Evolutionary conservation across 768 basidiomycete genomes (phyloP).

Genomic region (Leucogyrophana mollusca): DNA sequence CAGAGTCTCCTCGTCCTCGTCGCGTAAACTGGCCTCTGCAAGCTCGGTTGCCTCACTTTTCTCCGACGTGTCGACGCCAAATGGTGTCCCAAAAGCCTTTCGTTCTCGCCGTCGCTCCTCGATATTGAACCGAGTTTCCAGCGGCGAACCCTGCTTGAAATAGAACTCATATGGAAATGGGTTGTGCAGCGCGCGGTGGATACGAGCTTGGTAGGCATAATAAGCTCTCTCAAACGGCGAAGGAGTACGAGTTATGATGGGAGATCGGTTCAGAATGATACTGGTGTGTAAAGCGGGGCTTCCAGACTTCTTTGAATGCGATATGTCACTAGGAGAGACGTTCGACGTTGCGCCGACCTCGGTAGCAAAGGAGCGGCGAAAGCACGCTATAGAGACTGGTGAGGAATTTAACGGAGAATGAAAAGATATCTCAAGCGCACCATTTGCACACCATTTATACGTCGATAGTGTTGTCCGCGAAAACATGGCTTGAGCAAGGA

Average conservation of each 20-base stretch:
- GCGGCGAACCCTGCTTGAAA: slow-evolving; percentile 87
- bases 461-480: slow-evolving; percentile 29
- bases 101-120: slow-evolving; percentile 75
- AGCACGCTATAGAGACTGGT: slow-evolving; percentile 3
- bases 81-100: slow-evolving; percentile 67
- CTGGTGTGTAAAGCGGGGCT: slow-evolving; percentile 52
- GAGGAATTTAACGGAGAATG: not conserved
- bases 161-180: slow-evolving; percentile 90
- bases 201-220: slow-evolving; percentile 78
- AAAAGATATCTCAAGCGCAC: slow-evolving; percentile 16
- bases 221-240: slow-evolving; percentile 77
- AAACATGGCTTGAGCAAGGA: slow-evolving; percentile 24
- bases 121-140: slow-evolving; percentile 75
- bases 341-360: slow-evolving; percentile 25
- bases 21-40: slow-evolving; percentile 57
- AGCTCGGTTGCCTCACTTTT: slow-evolving; percentile 48
- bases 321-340: slow-evolving; percentile 8
- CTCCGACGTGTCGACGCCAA: slow-evolving; percentile 46
- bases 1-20: slow-evolving; percentile 61
- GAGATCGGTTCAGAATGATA: slow-evolving; percentile 77
- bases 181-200: slow-evolving; percentile 82
- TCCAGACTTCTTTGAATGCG: slow-evolving; percentile 25
- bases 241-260: slow-evolving; percentile 69
- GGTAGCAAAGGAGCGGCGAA: slow-evolving; percentile 44
- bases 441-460: slow-evolving; percentile 29